phyloP scores from a whole-genome alignment of 2,329 filamentous ascomycete species.

The Botrytis galanthina region DNA sequence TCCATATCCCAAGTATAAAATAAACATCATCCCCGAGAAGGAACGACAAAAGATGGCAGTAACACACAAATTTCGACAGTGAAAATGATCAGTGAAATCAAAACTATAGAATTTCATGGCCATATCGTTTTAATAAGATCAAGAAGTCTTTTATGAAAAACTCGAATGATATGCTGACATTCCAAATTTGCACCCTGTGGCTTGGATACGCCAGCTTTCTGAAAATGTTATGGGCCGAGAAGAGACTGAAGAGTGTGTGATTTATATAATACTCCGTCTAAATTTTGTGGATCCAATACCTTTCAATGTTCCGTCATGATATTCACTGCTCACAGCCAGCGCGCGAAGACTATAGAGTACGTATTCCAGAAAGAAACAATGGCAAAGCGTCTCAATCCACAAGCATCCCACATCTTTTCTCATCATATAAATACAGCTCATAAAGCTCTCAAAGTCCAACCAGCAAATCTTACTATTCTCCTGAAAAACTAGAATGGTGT shows the following conservation, averaged over 20 bases:
- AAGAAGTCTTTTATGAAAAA: no score
- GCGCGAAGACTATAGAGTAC: no score
- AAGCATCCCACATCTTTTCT: not conserved
- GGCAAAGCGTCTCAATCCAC: not conserved
- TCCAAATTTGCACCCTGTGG: no score
- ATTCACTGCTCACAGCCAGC: no score
- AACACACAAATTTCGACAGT: not conserved
- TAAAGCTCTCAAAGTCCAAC: not conserved
- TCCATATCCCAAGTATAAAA: accelerated
- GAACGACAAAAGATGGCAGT: not conserved
- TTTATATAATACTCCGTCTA: accelerated
- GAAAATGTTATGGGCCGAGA: no score
- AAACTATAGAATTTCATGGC: no score
- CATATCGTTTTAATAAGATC: no score
- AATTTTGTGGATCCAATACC: not conserved
- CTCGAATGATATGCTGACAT: no score
- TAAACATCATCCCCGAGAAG: not conserved
- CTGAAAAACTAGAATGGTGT: no score
- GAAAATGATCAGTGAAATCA: not conserved
- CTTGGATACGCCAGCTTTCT: no score
- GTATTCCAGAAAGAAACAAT: not conserved
- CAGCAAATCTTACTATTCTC: not conserved
- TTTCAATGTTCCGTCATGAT: not conserved
- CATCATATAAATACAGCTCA: not conserved
- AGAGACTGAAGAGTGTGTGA: not conserved